Evolutionary conservation across 768 basidiomycete species (phyloP).

Genomic region (Termitomyces sp.): DNA sequence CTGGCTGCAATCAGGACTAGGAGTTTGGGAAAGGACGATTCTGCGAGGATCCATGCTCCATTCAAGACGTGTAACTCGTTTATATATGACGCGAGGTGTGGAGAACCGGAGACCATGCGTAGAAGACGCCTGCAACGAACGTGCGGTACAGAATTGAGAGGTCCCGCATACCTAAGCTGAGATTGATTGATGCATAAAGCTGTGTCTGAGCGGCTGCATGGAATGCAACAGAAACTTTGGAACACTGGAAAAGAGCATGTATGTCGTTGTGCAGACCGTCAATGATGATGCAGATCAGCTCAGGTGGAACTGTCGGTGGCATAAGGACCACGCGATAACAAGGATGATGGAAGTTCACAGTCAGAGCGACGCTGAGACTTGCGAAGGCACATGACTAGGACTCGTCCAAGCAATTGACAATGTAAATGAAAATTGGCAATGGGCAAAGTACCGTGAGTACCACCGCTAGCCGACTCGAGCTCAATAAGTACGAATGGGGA

Average conservation of each 20-base stretch:
- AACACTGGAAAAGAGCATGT: background rate
- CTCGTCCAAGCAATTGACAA: too few species aligned
- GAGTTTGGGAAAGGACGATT: background rate
- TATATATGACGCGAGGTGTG: background rate
- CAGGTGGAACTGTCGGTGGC: background rate
- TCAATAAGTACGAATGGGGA: background rate
- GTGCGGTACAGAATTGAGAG: background rate
- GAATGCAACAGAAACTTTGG: background rate
- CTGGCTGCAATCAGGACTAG: background rate
- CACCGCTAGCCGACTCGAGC: background rate
- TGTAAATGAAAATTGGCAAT: too few species aligned
- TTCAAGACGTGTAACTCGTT: background rate
- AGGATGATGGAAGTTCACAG: background rate
- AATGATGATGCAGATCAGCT: background rate
- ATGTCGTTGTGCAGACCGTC: background rate
- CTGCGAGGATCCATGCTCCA: background rate
- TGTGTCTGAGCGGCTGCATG: background rate
- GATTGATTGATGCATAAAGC: background rate
- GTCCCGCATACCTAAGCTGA: background rate
- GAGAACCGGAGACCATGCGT: background rate
- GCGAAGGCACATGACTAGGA: background rate
- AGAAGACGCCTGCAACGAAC: background rate
- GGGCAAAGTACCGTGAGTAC: too few species aligned
- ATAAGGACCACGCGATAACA: background rate
- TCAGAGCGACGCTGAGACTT: background rate